Evolutionary conservation across 78 protist species (phyloP).

Genomic region (Dictyostelium discoideum): dicty_2.7 NC_007088.5:5617001-5617500

Average conservation of each 20-base stretch:
- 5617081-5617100: not conserved
- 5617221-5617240: not conserved
- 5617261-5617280: not conserved
- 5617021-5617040: not conserved
- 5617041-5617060: not conserved
- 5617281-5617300: not conserved
- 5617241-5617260: not conserved
- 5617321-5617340: not conserved
- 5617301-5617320: not conserved
- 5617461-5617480: too few relatives aligned
- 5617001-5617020: not conserved
- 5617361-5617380: not conserved
- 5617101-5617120: too few relatives aligned
- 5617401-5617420: not conserved
- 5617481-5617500: too few relatives aligned
- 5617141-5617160: too few relatives aligned
- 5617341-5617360: not conserved
- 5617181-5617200: too few relatives aligned
- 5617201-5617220: too few relatives aligned
- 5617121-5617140: too few relatives aligned
- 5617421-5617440: not conserved
- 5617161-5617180: too few relatives aligned
- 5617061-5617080: not conserved
- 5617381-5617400: not conserved
- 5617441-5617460: too few relatives aligned